Conservation (phyloP, 2,329 filamentous ascomycete genomes). For the Calonectria hongkongensis region DNA sequence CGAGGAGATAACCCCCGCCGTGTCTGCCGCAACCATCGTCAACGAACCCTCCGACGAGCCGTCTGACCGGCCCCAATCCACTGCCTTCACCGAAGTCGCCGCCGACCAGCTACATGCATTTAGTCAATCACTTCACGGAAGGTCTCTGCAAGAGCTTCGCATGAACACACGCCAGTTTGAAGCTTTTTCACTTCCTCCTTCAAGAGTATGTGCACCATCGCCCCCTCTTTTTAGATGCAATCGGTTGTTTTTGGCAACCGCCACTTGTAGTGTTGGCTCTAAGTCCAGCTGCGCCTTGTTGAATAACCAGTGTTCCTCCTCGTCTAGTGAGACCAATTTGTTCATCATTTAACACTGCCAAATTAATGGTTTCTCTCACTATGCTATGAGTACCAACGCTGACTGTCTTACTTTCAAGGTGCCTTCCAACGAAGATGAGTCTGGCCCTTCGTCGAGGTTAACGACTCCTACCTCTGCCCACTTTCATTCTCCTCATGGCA, state of each 20-base stretch:
- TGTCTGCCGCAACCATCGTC: slow-evolving; percentile 63
- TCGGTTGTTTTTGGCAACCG: slow-evolving; percentile 30
- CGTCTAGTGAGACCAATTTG: slow-evolving; percentile 13
- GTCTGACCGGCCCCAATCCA: slow-evolving; percentile 48
- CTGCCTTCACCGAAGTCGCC: slow-evolving; percentile 65
- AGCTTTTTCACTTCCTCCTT: slow-evolving; percentile 89
- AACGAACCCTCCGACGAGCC: slow-evolving; percentile 50
- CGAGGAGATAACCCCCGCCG: slow-evolving; percentile 76
- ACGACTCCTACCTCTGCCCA: slow-evolving; percentile 79
- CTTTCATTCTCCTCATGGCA: slow-evolving; percentile 79
- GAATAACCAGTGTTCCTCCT: slow-evolving; percentile 12
- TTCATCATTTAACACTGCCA: neutral
- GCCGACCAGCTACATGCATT: slow-evolving; percentile 82
- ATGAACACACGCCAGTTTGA: slow-evolving; percentile 93
- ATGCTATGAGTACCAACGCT: slow-evolving; percentile 49
- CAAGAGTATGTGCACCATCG: slow-evolving; percentile 78
- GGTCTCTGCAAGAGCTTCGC: slow-evolving; percentile 86
- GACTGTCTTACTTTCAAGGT: slow-evolving; percentile 66
- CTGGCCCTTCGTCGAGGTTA: slow-evolving; percentile 76
- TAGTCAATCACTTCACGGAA: slow-evolving; percentile 82
- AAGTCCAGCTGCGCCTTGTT: neutral
- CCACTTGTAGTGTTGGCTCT: slow-evolving; percentile 17
- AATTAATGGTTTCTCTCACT: slow-evolving; percentile 6
- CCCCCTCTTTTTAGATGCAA: slow-evolving; percentile 36
- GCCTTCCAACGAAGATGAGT: slow-evolving; percentile 76